Percentiles rank a stretch among this genome's conserved stretches.
These are phyloP conservation scores for Penicillium sclerotiorum DNA, from an alignment of 2,329 filamentous ascomycete genomes.

Conservation along the genomic window DNA sequence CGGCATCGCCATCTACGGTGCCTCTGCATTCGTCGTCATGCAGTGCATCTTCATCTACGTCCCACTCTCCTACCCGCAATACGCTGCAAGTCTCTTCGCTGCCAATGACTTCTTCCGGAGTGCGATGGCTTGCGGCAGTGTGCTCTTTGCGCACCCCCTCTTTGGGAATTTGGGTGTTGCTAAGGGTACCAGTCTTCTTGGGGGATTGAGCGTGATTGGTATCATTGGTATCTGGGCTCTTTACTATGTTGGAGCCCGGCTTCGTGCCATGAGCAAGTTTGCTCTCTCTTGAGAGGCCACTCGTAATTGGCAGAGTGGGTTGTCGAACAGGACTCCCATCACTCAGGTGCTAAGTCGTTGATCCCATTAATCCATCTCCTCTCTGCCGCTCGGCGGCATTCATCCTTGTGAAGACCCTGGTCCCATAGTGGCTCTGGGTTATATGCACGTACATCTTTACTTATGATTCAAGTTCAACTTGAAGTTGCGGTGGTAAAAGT, in stretches of 20 bases:
- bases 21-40: slow-evolving; percentile 42
- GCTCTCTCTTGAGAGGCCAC: no score
- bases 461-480: no score
- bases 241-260: slow-evolving; percentile 33
- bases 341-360: no score
- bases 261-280: slow-evolving; percentile 38
- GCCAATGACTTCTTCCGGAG: slow-evolving; percentile 39
- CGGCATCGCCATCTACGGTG: slow-evolving; percentile 45
- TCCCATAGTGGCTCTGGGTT: no score
- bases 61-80: slow-evolving; percentile 36
- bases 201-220: slow-evolving; percentile 39
- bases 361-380: no score
- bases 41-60: slow-evolving; percentile 48
- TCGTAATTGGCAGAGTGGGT: no score
- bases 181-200: slow-evolving; percentile 37
- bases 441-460: no score
- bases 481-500: no score
- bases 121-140: slow-evolving; percentile 26
- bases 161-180: slow-evolving; percentile 39
- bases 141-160: slow-evolving; percentile 37
- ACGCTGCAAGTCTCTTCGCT: slow-evolving; percentile 39
- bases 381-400: no score
- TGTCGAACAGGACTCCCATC: no score
- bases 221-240: slow-evolving; percentile 38
- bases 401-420: no score